These are phyloP conservation scores for Suillus subalutaceus DNA, from an alignment of 768 basidiomycete genomes.

Conservation along the genomic window DNA sequence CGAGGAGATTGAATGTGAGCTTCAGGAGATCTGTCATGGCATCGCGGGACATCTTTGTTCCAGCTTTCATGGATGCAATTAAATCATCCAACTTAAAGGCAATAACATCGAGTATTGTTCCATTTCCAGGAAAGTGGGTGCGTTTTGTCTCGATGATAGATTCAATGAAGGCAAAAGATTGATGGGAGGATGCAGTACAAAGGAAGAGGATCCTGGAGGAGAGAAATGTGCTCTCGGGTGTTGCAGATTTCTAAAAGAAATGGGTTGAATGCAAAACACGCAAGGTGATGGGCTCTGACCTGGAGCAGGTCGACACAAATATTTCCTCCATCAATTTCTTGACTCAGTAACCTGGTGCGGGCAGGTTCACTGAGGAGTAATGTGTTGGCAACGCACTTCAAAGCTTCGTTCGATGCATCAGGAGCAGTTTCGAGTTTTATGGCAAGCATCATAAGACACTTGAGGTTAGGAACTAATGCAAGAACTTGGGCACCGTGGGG, in stretches of 20 bases:
- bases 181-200: constrained; percentile 55
- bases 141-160: constrained; percentile 69
- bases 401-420: constrained; percentile 68
- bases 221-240: constrained; percentile 70
- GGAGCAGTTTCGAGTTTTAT: constrained; percentile 55
- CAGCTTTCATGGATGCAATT: constrained; percentile 47
- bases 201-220: constrained; percentile 79
- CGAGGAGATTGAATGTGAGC: constrained; percentile 77
- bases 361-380: constrained; percentile 69
- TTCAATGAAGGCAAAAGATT: constrained; percentile 50
- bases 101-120: constrained; percentile 66
- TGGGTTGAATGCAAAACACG: constrained; percentile 12
- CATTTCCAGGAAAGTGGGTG: constrained; percentile 39
- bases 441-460: constrained; percentile 54
- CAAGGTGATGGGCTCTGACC: constrained; percentile 38
- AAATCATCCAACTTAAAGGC: constrained; percentile 62
- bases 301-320: constrained; percentile 59
- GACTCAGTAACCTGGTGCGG: constrained; percentile 56
- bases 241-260: constrained; percentile 55
- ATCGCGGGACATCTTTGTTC: constrained; percentile 61
- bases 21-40: constrained; percentile 87
- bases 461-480: constrained; percentile 56
- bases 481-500: constrained; percentile 68
- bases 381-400: constrained; percentile 80
- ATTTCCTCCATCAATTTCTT: constrained; percentile 67